These are phyloP conservation scores for Glycine soja DNA, from an alignment of 306 rosid species.

Conservation along the genomic window DNA sequence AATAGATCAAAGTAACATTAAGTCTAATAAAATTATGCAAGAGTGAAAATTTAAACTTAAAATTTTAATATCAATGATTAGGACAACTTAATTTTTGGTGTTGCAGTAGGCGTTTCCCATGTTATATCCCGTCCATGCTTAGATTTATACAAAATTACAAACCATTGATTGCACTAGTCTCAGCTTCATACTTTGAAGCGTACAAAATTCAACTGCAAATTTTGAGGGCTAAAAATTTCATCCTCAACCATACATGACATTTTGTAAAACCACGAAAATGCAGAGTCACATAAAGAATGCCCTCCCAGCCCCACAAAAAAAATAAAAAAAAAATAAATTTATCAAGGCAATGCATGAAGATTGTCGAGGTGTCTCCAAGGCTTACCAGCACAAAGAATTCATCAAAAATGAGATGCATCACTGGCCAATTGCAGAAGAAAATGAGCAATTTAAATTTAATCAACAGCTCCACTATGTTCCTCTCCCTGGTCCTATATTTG, in stretches of 20 bases:
- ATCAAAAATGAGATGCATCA: not conserved
- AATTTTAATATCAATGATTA: not conserved
- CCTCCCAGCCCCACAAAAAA: not conserved
- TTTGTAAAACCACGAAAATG: slow-evolving; percentile 18
- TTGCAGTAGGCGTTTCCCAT: not conserved
- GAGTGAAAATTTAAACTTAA: too few relatives aligned
- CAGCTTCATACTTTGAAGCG: not conserved
- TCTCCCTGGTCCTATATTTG: not conserved
- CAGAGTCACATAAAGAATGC: slow-evolving; percentile 23
- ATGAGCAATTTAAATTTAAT: slow-evolving; percentile 16
- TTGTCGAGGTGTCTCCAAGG: not conserved
- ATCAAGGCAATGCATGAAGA: slow-evolving; percentile 2
- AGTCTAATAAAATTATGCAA: too few relatives aligned
- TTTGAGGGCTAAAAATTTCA: not conserved
- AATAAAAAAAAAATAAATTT: not conserved
- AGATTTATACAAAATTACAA: slow-evolving; percentile 2
- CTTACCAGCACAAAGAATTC: slow-evolving; percentile 20
- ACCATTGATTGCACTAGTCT: not conserved
- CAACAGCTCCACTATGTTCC: slow-evolving; percentile 29
- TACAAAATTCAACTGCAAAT: slow-evolving; percentile 12
- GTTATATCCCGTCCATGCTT: not conserved
- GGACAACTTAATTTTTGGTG: not conserved
- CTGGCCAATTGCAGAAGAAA: not conserved
- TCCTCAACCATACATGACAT: not conserved
- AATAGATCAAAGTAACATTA: too few relatives aligned